Base-by-base conservation (phyloP, 345 rosid genomes). In the Draba incana region DNA sequence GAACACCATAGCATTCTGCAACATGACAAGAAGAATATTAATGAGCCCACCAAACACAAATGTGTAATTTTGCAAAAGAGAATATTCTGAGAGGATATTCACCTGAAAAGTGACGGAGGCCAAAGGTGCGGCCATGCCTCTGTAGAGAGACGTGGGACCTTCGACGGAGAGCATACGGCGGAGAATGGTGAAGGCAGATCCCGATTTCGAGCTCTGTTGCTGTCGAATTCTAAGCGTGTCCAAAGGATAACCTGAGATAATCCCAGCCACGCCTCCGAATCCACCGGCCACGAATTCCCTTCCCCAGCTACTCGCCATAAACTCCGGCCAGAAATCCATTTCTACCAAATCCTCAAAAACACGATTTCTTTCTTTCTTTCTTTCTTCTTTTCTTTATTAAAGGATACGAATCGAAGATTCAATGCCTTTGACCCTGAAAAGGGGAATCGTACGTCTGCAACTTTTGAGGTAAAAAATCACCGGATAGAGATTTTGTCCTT, bases 321-420 rank as follows among this genome's bases (percentile, higher is more conserved):
- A 94, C 79, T 91, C 92, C 8, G 96, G 99, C 97, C 95, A 88
- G 69, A 87, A 91, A 73, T 91, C 97, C 99, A 91, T 91, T 13
- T 14, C 35, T 0, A 42, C 3, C 20, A n/a, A 44, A 4, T 5
- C 37, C 31, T 5, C 0, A 4, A 28, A 28, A 2, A 28, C 31
- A 4, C 1, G 35, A 31, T 5, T 4, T 31, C 35, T 31, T 31
- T 31, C 5, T 31, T 5, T 31, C 5, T 4, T 1, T 31, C 20
- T 20, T n/a, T n/a, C n/a, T n/a, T n/a, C n/a, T n/a, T n/a, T n/a
- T 20, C 20, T 20, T 20, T 20, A 20, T 20, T 20, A 20, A 4
- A 31, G 35, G 30, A 28, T 28, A 28, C 30, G 30, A 28, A 28
- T 28, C 30, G 30, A 28, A 28, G 35, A 31, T 31, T 35, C 38